Evolutionary conservation across 2,329 filamentous ascomycete species (phyloP).

Genomic region (Xylaria polymorpha): DNA sequence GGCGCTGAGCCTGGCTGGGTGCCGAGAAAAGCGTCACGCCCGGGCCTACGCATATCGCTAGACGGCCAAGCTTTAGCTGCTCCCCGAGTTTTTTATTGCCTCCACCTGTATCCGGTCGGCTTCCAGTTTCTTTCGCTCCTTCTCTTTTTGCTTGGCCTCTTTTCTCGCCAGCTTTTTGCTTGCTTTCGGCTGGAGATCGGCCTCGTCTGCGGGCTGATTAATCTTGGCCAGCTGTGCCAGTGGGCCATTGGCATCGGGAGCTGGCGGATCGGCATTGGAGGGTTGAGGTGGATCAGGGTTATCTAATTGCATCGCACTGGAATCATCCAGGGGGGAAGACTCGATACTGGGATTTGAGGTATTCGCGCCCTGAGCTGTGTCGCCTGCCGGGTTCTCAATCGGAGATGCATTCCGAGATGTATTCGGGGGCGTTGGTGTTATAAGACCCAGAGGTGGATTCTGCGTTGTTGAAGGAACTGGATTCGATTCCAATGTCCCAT

Average conservation of each 20-base stretch:
- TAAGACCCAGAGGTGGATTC: not conserved
- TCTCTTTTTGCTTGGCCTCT: conserved; percentile 1
- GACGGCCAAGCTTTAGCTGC: conserved; percentile 18
- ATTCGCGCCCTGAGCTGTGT: no score
- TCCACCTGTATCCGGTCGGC: conserved; percentile 24
- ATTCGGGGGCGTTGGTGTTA: not conserved
- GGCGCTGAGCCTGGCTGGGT: conserved; percentile 19
- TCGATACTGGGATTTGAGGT: not conserved
- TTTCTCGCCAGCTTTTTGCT: not conserved
- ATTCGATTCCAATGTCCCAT: not conserved
- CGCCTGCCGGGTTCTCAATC: not conserved
- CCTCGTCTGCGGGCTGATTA: not conserved
- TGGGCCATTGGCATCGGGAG: not conserved
- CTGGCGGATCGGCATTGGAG: not conserved
- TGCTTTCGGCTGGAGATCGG: not conserved
- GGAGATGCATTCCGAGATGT: not conserved
- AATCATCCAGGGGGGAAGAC: not conserved
- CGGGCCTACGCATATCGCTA: conserved; percentile 38
- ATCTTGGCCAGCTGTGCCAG: not conserved
- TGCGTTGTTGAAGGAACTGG: no score
- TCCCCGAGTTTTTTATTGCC: conserved; percentile 16
- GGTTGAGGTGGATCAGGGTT: not conserved
- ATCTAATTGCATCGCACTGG: not conserved
- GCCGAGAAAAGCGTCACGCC: conserved; percentile 34
- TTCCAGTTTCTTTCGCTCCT: conserved; percentile 18